These are phyloP conservation scores for Apiotrichum domesticum DNA, from an alignment of 1,284 basidiomycete genomes.

Conservation along the genomic window DNA sequence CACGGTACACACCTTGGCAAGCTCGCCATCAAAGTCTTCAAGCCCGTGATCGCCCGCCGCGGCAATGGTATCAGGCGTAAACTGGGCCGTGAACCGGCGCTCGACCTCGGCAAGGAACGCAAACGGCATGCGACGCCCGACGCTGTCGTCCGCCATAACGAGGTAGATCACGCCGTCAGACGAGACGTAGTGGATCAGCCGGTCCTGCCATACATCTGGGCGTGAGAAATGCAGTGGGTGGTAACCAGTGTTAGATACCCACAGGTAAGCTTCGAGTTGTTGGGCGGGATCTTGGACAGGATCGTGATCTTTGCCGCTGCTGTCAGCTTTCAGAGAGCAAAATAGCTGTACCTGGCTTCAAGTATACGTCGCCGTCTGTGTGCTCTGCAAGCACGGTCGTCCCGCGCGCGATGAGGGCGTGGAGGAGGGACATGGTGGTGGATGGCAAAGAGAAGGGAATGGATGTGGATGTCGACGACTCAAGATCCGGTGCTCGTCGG, in stretches of 20 bases:
- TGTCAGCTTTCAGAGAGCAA: not conserved
- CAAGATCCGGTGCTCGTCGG: too few species aligned
- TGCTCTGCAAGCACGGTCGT: slow-evolving; percentile 75
- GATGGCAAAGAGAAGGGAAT: too few species aligned
- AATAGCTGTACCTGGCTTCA: slow-evolving; percentile 64
- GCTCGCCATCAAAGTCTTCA: slow-evolving; percentile 46
- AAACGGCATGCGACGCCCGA: slow-evolving; percentile 86
- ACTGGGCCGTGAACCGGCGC: slow-evolving; percentile 62
- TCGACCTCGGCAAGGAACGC: slow-evolving; percentile 85
- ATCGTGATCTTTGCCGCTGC: slow-evolving; percentile 77
- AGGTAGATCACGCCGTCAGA: slow-evolving; percentile 80
- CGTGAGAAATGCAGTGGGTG: too few species aligned
- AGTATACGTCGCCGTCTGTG: slow-evolving; percentile 67
- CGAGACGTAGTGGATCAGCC: slow-evolving; percentile 91
- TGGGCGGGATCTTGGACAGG: slow-evolving; percentile 63
- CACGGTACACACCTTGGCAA: slow-evolving; percentile 39
- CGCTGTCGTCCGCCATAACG: slow-evolving; percentile 87
- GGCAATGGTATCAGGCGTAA: slow-evolving; percentile 44
- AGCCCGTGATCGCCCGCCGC: slow-evolving; percentile 48
- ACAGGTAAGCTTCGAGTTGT: slow-evolving; percentile 19
- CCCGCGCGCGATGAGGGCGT: slow-evolving; percentile 78
- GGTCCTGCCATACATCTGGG: slow-evolving; percentile 82
- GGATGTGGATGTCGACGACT: too few species aligned
- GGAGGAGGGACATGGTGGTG: slow-evolving; percentile 54
- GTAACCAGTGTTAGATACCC: not conserved